These are phyloP conservation scores for Sporothrix inflata DNA, from an alignment of 2,329 filamentous ascomycete genomes.

Conservation along the genomic window DNA sequence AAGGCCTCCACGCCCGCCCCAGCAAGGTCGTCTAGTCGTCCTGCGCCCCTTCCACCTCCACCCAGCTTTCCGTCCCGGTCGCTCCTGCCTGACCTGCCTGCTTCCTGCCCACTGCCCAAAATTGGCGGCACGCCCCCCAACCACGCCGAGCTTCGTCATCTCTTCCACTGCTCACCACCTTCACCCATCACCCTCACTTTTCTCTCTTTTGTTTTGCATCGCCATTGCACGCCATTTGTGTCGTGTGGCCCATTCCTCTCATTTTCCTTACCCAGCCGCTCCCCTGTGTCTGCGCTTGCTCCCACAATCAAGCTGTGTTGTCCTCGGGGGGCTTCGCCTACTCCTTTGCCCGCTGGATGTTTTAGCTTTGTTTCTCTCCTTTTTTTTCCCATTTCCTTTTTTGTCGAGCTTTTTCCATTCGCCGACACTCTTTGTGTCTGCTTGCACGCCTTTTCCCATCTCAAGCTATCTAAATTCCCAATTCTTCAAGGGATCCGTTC, in stretches of 20 bases:
- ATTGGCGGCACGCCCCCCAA: constrained; percentile 5
- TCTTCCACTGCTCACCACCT: constrained; percentile 1
- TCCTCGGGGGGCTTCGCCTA: constrained; percentile 7
- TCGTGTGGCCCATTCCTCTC: constrained; percentile 4
- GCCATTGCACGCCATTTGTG: constrained; percentile 18
- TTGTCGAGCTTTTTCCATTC: constrained; percentile 2
- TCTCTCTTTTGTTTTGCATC: constrained; percentile 17
- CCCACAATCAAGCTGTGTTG: constrained; percentile 20
- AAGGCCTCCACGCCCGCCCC: background rate
- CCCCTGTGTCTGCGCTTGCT: background rate
- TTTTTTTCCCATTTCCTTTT: constrained; percentile 10
- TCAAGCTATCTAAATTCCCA: background rate
- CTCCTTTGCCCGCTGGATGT: constrained; percentile 22
- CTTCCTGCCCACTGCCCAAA: constrained; percentile 20
- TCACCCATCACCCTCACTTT: constrained; percentile 23
- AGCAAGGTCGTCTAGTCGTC: background rate
- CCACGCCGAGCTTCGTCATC: constrained; percentile 34
- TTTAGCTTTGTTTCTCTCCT: constrained; percentile 28
- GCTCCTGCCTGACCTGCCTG: background rate
- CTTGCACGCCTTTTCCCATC: background rate
- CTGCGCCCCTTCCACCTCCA: constrained; percentile 22
- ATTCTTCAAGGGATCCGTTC: background rate
- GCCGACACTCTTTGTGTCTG: background rate
- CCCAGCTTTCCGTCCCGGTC: background rate
- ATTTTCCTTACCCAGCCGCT: background rate